Conservation (phyloP, 306 rosid species). For the Dicorynia guianensis region DNA sequence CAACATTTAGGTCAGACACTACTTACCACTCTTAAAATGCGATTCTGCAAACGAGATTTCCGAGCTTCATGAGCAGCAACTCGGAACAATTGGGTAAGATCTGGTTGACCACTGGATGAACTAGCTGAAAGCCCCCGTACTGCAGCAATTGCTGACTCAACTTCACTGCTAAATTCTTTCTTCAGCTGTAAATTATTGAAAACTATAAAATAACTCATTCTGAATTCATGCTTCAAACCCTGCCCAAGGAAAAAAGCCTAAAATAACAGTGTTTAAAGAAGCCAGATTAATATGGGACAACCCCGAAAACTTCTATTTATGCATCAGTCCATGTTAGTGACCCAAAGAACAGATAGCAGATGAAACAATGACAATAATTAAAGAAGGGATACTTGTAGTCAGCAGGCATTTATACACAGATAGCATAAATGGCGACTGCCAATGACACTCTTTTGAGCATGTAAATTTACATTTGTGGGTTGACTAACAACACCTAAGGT, state of each 20-base stretch:
- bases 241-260: background rate
- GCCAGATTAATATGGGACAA: conserved; percentile 4
- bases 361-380: background rate
- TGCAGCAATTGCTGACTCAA: conserved; percentile 70
- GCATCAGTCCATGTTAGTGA: background rate
- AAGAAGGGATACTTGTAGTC: background rate
- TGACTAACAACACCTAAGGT: background rate
- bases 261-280: background rate
- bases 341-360: conserved; percentile 21
- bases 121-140: conserved; percentile 62
- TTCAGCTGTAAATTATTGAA: conserved; percentile 56
- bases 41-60: conserved; percentile 73
- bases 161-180: conserved; percentile 83
- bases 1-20: conserved; percentile 2
- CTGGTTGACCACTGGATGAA: conserved; percentile 67
- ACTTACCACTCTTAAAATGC: conserved; percentile 83
- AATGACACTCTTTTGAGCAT: background rate
- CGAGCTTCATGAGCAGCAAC: conserved; percentile 86
- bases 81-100: conserved; percentile 79
- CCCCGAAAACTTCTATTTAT: background rate
- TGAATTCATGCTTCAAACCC: conserved; percentile 19
- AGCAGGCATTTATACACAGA: background rate
- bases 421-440: background rate
- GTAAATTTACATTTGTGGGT: background rate
- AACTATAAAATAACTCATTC: background rate